Conservation (phyloP, 768 basidiomycete genomes). For the Boletus coccyginus region DNA sequence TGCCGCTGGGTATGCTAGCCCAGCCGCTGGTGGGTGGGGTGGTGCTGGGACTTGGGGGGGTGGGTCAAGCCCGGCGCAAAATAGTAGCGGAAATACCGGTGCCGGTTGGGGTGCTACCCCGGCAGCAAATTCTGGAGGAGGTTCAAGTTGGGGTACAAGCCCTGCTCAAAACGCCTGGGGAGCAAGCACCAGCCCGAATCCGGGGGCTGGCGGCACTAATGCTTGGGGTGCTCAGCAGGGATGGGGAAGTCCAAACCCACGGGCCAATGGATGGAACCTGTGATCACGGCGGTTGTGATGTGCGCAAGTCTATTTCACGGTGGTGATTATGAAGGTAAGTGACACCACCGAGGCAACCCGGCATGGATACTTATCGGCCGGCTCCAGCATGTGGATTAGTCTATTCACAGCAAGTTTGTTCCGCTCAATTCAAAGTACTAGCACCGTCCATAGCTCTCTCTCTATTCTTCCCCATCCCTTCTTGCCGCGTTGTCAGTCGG, state of each 20-base stretch:
- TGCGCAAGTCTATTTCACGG: neutral
- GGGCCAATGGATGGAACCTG: constrained; percentile 54
- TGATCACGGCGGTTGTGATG: constrained; percentile 4
- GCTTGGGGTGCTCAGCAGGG: constrained; percentile 38
- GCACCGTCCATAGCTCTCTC: no score
- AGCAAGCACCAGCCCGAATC: constrained; percentile 32
- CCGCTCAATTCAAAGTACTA: no score
- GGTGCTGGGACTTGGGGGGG: constrained; percentile 25
- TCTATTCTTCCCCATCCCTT: no score
- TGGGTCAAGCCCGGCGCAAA: constrained; percentile 25
- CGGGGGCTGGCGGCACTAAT: constrained; percentile 14
- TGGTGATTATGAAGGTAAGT: no score
- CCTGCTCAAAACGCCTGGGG: constrained; percentile 39
- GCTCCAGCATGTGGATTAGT: no score
- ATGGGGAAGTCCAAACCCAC: constrained; percentile 49
- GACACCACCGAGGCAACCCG: no score
- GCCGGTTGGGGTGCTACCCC: constrained; percentile 26
- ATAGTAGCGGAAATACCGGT: constrained; percentile 14
- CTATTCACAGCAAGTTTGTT: no score
- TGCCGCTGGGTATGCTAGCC: constrained; percentile 32
- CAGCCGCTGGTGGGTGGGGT: constrained; percentile 31
- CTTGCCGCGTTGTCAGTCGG: no score
- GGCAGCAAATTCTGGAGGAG: constrained; percentile 22
- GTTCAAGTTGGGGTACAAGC: constrained; percentile 30
- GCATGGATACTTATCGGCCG: no score